phyloP scores from a whole-genome alignment of 23 red algal genomes.

The Chondrus crispus region DNA sequence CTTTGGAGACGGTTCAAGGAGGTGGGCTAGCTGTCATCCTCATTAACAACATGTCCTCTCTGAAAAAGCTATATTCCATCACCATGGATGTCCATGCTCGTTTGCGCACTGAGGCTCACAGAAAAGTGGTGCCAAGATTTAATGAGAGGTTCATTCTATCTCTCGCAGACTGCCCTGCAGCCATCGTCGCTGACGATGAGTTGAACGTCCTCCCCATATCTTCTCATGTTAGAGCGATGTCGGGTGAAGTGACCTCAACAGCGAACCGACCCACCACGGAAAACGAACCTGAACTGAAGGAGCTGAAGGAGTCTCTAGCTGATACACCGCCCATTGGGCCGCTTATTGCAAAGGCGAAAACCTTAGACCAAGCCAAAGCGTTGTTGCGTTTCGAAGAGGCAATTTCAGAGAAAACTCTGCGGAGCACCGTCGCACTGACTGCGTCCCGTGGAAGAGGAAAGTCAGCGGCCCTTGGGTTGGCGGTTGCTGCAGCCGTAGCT shows the following conservation, averaged over 20 bases:
- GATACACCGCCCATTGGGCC: constrained; percentile 62
- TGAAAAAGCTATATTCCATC: constrained; percentile 81
- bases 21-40: constrained; percentile 88
- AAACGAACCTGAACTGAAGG: constrained; percentile 43
- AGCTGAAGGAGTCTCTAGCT: constrained; percentile 70
- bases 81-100: constrained; percentile 89
- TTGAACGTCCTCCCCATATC: constrained; percentile 91
- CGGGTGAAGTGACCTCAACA: neutral
- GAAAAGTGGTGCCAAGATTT: constrained; percentile 75
- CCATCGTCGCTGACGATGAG: constrained; percentile 92
- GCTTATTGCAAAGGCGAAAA: constrained; percentile 53
- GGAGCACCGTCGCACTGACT: constrained; percentile 83
- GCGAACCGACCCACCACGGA: neutral
- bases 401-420: constrained; percentile 69
- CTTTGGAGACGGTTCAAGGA: constrained; percentile 86
- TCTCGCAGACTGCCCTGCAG: constrained; percentile 60
- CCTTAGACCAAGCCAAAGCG: constrained; percentile 84
- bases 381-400: constrained; percentile 79
- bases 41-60: constrained; percentile 71
- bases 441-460: constrained; percentile 93
- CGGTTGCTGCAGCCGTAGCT: constrained; percentile 77
- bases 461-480: constrained; percentile 90
- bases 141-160: constrained; percentile 93
- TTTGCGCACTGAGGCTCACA: constrained; percentile 75
- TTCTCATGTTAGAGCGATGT: constrained; percentile 38